Base-by-base conservation (phyloP, 208 protist species). In the Acanthamoeba sp. region DNA sequence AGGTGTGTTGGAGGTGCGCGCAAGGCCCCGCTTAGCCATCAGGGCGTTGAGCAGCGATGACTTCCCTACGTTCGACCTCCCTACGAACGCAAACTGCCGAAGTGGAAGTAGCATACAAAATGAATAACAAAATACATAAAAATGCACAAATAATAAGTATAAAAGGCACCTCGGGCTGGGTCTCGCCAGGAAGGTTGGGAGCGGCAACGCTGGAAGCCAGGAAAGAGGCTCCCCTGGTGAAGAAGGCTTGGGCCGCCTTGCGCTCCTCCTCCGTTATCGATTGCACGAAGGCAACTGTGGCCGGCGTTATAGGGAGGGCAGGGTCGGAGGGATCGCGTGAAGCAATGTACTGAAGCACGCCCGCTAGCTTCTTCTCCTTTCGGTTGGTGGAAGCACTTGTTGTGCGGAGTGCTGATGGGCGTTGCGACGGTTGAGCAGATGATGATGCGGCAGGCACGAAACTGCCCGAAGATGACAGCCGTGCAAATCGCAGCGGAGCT, bases 31-130 rank as follows among this genome's bases (percentile, higher is more conserved):
- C 40, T 73, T 62, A 10, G 24, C 20, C 88, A 93, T 0, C 12
- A 93, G 10, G 45, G 88, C 66, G 34, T 93, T 93, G 38, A 93
- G 62, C 32, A 93, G n/a, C 22, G 64, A 62, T 24, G 88, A 93
- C 62, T 93, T 93, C 32, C 88, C 88, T 32, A 93, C 88, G 42
- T 93, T 93, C 29, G 88, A 93, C 38, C 88, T 27, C 29, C 88
- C 88, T 10, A 59, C 88, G 40, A 93, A 78, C 10, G 88, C 88
- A n/a, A 93, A 71, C 88, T 93, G 88, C 4, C 20, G 9, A 69
- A 69, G 9, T 29, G 22, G n/a, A 69, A 69, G 14, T 62, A 18
- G 10, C 10, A 36, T 27, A 69, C 0, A 69, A 36, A 69, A 36
- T 29, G 29, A 18, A 36, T 69, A 80, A 80, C 69, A 42, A 42